These are phyloP conservation scores for Pyrenophora graminea DNA, from an alignment of 2,329 filamentous ascomycete species.

Conservation along the genomic window DNA sequence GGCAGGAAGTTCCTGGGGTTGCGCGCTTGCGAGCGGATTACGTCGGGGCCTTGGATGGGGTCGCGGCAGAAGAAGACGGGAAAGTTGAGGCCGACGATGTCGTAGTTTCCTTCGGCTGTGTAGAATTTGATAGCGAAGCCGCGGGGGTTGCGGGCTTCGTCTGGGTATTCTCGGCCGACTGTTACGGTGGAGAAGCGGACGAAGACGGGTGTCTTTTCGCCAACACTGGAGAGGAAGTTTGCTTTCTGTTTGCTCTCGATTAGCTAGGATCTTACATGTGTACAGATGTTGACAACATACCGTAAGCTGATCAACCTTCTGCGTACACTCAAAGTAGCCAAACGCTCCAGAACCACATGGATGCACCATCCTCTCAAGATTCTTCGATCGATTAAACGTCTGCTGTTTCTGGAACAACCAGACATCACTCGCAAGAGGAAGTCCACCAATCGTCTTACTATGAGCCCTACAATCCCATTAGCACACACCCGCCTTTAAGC, in stretches of 20 bases:
- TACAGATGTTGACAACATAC: constrained; percentile 8
- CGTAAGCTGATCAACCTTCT: constrained; percentile 43
- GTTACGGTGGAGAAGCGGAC: constrained; percentile 54
- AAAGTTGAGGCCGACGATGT: constrained; percentile 55
- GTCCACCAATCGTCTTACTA: constrained; percentile 59
- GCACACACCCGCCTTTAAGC: not conserved
- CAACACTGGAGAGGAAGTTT: constrained; percentile 47
- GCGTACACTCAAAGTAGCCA: constrained; percentile 54
- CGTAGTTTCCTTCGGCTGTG: constrained; percentile 55
- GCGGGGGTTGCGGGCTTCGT: constrained; percentile 53
- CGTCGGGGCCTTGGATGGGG: constrained; percentile 53
- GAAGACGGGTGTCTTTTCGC: constrained; percentile 52
- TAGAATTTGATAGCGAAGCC: constrained; percentile 58
- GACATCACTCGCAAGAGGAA: constrained; percentile 56
- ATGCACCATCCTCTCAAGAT: constrained; percentile 51
- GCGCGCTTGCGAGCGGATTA: constrained; percentile 54
- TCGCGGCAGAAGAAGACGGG: constrained; percentile 58
- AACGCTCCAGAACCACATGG: constrained; percentile 52
- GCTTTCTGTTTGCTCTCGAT: constrained; percentile 39
- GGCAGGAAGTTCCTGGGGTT: constrained; percentile 56
- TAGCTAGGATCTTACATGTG: not conserved
- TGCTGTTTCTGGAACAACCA: constrained; percentile 61
- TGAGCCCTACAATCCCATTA: constrained; percentile 38
- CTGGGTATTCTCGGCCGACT: constrained; percentile 50
- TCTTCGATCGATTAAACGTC: constrained; percentile 61